Conservation (phyloP, 2,329 filamentous ascomycete species). For the Penicillium griseofulvum region DNA sequence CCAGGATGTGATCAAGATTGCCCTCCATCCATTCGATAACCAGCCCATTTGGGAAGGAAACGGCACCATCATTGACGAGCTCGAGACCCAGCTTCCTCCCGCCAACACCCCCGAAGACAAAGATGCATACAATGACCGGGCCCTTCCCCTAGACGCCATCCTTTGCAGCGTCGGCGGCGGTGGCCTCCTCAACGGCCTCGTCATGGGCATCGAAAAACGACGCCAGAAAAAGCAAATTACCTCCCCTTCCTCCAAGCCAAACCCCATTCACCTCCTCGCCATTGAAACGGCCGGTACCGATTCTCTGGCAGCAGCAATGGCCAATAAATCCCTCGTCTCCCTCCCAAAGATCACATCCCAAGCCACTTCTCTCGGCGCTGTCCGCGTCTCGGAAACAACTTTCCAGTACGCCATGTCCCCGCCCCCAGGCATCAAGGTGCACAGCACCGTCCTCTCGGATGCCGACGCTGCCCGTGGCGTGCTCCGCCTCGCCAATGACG, state of each 20-base stretch:
- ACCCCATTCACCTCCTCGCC: slow-evolving; percentile 59
- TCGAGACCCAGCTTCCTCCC: slow-evolving; percentile 41
- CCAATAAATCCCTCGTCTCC: slow-evolving; percentile 55
- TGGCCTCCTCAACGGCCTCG: slow-evolving; percentile 73
- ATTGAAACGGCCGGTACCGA: slow-evolving; percentile 75
- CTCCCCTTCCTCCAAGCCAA: slow-evolving; percentile 15
- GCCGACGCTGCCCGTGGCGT: slow-evolving; percentile 77
- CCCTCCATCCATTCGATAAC: slow-evolving; percentile 47
- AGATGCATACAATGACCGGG: slow-evolving; percentile 25
- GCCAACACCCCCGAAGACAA: slow-evolving; percentile 33
- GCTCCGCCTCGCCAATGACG: slow-evolving; percentile 75
- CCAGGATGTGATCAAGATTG: slow-evolving; percentile 39
- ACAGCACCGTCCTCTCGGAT: slow-evolving; percentile 65
- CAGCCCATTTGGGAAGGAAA: slow-evolving; percentile 48
- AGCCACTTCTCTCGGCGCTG: slow-evolving; percentile 72
- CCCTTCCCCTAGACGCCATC: slow-evolving; percentile 61
- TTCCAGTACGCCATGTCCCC: slow-evolving; percentile 61
- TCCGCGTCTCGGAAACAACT: slow-evolving; percentile 64
- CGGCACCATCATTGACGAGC: slow-evolving; percentile 45
- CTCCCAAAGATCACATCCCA: slow-evolving; percentile 71
- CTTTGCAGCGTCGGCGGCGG: slow-evolving; percentile 80
- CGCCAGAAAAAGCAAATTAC: slow-evolving; percentile 33
- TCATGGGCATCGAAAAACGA: slow-evolving; percentile 62
- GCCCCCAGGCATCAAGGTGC: slow-evolving; percentile 49
- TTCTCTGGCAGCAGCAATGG: slow-evolving; percentile 63